Conservation (phyloP, 1,284 basidiomycete species). For the Malassezia caprae region DNA sequence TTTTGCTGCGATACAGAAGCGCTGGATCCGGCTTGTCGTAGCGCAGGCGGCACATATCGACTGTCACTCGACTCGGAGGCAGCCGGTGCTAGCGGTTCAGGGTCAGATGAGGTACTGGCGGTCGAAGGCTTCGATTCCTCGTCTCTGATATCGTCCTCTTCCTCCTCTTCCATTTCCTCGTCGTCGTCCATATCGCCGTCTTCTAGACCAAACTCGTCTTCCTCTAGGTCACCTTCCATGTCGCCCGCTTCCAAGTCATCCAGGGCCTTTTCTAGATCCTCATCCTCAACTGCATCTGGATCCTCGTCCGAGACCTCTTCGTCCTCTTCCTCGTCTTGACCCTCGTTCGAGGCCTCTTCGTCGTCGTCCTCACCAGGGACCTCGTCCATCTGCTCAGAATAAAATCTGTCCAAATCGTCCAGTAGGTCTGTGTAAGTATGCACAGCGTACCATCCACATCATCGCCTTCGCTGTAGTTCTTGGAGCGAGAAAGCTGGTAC, state of each 20-base stretch:
- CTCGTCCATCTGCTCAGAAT: constrained; percentile 24
- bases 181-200: constrained; percentile 20
- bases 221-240: background rate
- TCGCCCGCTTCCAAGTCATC: constrained; percentile 3
- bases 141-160: background rate
- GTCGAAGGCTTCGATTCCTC: background rate
- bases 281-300: background rate
- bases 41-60: constrained; percentile 53
- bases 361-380: background rate
- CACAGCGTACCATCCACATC: constrained; percentile 21
- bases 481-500: constrained; percentile 24
- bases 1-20: constrained; percentile 56
- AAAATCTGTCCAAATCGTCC: constrained; percentile 33
- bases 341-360: background rate
- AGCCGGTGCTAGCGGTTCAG: background rate
- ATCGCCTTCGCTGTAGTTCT: constrained; percentile 20
- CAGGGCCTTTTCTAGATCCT: constrained; percentile 3
- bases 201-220: constrained; percentile 2
- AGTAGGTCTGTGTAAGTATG: constrained; percentile 21
- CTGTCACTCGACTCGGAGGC: constrained; percentile 1
- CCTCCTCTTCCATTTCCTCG: background rate
- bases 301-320: background rate
- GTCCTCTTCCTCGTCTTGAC: constrained; percentile 1
- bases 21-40: constrained; percentile 35
- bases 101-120: constrained; percentile 2